Conservation (phyloP, 1,139 yeast genomes). For the Hyphopichia pseudoburtonii region DNA sequence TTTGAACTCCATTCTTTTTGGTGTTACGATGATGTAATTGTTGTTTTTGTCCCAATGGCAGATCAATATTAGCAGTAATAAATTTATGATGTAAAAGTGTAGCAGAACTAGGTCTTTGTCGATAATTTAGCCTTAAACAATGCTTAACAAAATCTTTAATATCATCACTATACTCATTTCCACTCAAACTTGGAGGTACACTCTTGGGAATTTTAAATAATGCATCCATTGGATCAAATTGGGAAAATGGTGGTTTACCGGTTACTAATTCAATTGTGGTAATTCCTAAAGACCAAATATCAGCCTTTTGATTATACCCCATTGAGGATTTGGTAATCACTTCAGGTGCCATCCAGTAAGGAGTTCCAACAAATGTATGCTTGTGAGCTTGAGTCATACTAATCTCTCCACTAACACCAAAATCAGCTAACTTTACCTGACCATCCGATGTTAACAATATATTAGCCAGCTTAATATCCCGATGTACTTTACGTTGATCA, state of each 20-base stretch:
- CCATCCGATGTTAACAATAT: constrained; percentile 66
- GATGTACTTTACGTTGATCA: constrained; percentile 70
- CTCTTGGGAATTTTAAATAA: constrained; percentile 68
- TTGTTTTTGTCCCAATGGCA: too few species aligned
- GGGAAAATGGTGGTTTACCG: constrained; percentile 71
- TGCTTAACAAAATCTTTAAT: constrained; percentile 59
- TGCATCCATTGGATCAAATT: constrained; percentile 73
- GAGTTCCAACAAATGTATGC: constrained; percentile 83
- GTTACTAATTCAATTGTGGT: constrained; percentile 74
- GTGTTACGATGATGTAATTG: not conserved
- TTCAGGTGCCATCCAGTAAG: constrained; percentile 95
- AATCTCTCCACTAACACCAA: constrained; percentile 83
- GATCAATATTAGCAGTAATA: constrained; percentile 3
- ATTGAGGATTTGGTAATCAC: constrained; percentile 50
- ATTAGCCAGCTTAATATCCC: constrained; percentile 85
- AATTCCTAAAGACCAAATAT: constrained; percentile 86
- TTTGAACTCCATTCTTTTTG: not conserved
- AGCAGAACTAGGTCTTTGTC: constrained; percentile 48
- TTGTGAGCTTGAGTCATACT: constrained; percentile 59
- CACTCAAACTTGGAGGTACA: constrained; percentile 62
- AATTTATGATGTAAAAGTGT: constrained; percentile 48
- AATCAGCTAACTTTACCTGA: constrained; percentile 73
- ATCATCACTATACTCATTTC: constrained; percentile 42
- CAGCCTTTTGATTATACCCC: constrained; percentile 79
- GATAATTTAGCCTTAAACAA: constrained; percentile 62